These are phyloP conservation scores for Arthrobotrys entomopaga DNA, from an alignment of 2,329 filamentous ascomycete species.

Conservation along the genomic window DNA sequence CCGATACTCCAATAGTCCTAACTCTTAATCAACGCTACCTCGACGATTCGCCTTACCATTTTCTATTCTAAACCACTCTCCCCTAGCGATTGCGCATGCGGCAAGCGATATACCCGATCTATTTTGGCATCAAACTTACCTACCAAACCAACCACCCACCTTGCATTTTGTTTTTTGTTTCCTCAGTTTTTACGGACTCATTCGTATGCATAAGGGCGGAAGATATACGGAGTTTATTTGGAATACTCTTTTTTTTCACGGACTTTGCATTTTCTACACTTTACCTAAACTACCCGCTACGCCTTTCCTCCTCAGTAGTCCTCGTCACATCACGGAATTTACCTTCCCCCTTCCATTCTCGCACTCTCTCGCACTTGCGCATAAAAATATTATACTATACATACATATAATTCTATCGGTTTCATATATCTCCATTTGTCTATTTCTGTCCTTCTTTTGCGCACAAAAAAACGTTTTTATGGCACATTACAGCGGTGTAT, in stretches of 20 bases:
- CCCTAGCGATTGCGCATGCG: not conserved
- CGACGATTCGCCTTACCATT: not conserved
- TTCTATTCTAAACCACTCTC: not conserved
- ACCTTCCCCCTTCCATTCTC: no score
- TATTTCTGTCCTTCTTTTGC: no score
- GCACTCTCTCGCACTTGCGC: not conserved
- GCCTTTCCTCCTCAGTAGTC: not conserved
- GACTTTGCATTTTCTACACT: no score
- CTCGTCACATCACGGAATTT: not conserved
- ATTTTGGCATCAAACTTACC: not conserved
- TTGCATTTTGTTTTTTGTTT: conserved; percentile 3
- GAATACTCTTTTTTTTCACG: not conserved
- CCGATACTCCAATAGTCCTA: conserved; percentile 11
- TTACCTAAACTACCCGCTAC: not conserved
- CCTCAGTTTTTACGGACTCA: not conserved
- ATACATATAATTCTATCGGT: no score
- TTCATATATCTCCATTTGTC: no score
- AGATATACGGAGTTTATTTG: conserved; percentile 38
- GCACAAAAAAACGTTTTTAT: no score
- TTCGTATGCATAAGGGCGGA: conserved; percentile 28
- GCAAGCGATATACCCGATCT: conserved; percentile 1
- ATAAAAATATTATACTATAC: not conserved
- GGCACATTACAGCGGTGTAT: no score
- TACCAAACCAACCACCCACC: not conserved
- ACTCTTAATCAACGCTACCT: not conserved